Percentiles rank a stretch among this genome's conserved stretches.
phyloP scores from a whole-genome alignment of 2,329 filamentous ascomycete species.

The Seiridium unicorne region DNA sequence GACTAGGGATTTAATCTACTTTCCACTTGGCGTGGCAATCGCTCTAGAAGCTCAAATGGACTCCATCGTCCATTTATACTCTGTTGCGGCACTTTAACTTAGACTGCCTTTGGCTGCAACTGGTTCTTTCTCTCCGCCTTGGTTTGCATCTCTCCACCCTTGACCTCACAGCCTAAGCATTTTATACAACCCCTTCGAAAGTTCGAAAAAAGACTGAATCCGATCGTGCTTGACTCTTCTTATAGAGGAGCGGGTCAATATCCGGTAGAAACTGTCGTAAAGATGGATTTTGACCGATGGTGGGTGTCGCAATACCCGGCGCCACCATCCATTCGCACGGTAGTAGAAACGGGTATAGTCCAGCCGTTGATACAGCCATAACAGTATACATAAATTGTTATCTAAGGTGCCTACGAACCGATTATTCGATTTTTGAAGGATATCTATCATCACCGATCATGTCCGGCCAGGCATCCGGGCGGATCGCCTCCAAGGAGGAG shows the following conservation, averaged over 20 bases:
- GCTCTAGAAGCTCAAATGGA: neutral
- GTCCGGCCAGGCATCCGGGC: constrained; percentile 36
- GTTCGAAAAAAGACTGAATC: neutral
- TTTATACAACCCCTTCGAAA: neutral
- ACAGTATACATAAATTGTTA: too few relatives aligned
- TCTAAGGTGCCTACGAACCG: too few relatives aligned
- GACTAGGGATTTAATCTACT: neutral
- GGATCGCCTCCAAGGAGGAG: constrained; percentile 52
- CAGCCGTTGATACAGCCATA: too few relatives aligned
- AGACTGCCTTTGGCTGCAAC: neutral
- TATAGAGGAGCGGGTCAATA: too few relatives aligned
- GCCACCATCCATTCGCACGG: too few relatives aligned
- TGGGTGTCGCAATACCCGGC: neutral
- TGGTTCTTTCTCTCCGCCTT: neutral
- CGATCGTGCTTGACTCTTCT: too few relatives aligned
- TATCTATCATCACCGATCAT: constrained; percentile 27
- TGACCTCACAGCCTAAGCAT: neutral
- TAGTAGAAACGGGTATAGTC: too few relatives aligned
- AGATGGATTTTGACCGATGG: neutral
- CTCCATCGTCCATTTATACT: neutral
- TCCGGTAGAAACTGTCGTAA: too few relatives aligned
- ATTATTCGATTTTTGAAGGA: too few relatives aligned
- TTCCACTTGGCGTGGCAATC: neutral
- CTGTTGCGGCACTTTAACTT: too few relatives aligned
- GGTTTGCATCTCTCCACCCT: too few relatives aligned